Evolutionary conservation across 768 basidiomycete genomes (phyloP).

Genomic region (Phallus indusiatus): DNA sequence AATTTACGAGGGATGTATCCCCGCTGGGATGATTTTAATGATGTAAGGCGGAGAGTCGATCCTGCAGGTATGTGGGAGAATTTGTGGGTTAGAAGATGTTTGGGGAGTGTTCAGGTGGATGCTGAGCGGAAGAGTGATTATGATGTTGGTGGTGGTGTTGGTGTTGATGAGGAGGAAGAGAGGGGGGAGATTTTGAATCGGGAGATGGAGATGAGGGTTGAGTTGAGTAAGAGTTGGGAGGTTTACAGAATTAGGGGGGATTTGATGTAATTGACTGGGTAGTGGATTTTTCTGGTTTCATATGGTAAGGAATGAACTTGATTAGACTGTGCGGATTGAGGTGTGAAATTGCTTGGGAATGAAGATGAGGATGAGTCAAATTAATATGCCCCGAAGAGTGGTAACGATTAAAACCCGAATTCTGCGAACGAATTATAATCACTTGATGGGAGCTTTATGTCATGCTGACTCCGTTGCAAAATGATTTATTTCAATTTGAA

Average conservation of each 20-base stretch:
- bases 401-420: no score
- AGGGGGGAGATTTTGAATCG: neutral
- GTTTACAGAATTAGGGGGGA: neutral
- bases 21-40: constrained; percentile 66
- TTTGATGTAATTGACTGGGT: neutral
- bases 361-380: no score
- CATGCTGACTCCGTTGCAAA: no score
- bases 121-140: neutral
- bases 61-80: constrained; percentile 17
- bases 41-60: constrained; percentile 62
- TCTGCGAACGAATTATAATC: no score
- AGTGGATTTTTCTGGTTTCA: no score
- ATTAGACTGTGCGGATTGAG: no score
- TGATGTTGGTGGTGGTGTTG: neutral
- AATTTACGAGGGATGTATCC: constrained; percentile 66
- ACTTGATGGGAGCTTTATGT: no score
- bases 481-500: no score
- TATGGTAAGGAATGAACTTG: no score
- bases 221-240: neutral
- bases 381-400: no score
- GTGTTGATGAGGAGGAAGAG: no score
- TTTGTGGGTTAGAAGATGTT: neutral
- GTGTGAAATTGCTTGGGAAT: no score
- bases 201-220: neutral
- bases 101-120: neutral